A percentile compares a stretch with the other conserved stretches of the same genome.
phyloP scores from a whole-genome alignment of 1,284 basidiomycete species.

The Hemileia vastatrix region DNA sequence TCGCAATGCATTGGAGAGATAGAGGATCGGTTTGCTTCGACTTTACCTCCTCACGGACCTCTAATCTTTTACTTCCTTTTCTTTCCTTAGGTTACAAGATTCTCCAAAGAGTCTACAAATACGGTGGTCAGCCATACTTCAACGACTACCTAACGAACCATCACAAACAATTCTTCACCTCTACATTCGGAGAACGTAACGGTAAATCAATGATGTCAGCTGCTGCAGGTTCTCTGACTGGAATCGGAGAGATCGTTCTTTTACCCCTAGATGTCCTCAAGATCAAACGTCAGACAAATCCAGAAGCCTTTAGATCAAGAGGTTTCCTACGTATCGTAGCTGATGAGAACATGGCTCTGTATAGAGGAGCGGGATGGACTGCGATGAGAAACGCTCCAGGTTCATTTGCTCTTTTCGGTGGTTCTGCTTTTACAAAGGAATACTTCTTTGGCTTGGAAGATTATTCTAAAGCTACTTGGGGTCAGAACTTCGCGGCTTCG shows the following conservation, averaged over 20 bases:
- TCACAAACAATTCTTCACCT: constrained; percentile 66
- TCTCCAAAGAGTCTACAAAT: constrained; percentile 54
- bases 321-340: constrained; percentile 78
- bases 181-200: constrained; percentile 79
- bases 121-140: constrained; percentile 96
- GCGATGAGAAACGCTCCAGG: constrained; percentile 95
- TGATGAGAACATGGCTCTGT: constrained; percentile 80
- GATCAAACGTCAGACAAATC: constrained; percentile 74
- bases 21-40: too few species aligned
- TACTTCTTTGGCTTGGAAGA: constrained; percentile 79
- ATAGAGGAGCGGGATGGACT: constrained; percentile 98
- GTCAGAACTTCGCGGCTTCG: constrained; percentile 71
- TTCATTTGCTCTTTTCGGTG: constrained; percentile 90
- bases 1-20: background rate
- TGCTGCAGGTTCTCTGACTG: constrained; percentile 82
- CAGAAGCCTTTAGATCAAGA: constrained; percentile 29
- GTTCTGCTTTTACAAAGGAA: constrained; percentile 86
- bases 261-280: constrained; percentile 92
- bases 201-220: constrained; percentile 95
- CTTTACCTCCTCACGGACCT: too few species aligned
- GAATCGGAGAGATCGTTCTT: constrained; percentile 92
- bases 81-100: background rate
- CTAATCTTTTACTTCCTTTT: background rate
- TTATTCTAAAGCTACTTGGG: constrained; percentile 87
- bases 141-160: constrained; percentile 76